phyloP scores from a whole-genome alignment of 352 stramenopile genomes.

The Globisporangium yorkense region DNA sequence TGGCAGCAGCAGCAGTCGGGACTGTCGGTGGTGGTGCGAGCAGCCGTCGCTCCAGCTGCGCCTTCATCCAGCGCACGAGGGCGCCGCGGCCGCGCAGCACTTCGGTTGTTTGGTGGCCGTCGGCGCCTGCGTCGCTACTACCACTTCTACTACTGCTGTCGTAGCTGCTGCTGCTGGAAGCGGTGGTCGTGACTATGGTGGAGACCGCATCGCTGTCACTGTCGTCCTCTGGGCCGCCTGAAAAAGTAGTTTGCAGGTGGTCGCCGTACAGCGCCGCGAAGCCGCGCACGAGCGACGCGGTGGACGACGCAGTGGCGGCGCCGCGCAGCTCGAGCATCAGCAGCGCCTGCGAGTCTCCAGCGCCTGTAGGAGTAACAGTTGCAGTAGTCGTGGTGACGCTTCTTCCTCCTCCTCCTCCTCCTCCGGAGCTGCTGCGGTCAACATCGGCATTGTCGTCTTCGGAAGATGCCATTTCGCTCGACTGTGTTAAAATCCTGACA shows the following conservation, averaged over 20 bases:
- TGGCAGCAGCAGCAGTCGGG: not conserved
- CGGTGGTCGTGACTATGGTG: not conserved
- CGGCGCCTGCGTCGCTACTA: not conserved
- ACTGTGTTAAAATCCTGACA: too few relatives aligned
- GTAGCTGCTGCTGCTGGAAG: not conserved
- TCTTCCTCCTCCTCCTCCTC: too few relatives aligned
- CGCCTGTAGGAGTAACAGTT: not conserved
- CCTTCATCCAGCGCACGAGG: constrained; percentile 29
- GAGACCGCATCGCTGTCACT: not conserved
- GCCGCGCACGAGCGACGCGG: constrained; percentile 37
- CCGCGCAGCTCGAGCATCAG: constrained; percentile 15
- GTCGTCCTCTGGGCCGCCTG: not conserved
- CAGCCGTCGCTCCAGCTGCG: constrained; percentile 21
- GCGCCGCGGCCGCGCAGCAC: constrained; percentile 16
- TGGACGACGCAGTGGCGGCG: constrained; percentile 13
- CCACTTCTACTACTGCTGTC: not conserved
- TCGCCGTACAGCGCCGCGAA: constrained; percentile 53
- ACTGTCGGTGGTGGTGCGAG: constrained; percentile 6
- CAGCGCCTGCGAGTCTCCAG: not conserved
- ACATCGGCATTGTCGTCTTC: too few relatives aligned
- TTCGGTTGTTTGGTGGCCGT: not conserved
- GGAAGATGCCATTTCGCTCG: too few relatives aligned
- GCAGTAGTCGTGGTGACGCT: too few relatives aligned
- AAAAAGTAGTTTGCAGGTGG: constrained; percentile 12
- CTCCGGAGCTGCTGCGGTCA: too few relatives aligned